phyloP scores from a whole-genome alignment of 306 rosid species.

The Vigna reflexopilosa region DNA sequence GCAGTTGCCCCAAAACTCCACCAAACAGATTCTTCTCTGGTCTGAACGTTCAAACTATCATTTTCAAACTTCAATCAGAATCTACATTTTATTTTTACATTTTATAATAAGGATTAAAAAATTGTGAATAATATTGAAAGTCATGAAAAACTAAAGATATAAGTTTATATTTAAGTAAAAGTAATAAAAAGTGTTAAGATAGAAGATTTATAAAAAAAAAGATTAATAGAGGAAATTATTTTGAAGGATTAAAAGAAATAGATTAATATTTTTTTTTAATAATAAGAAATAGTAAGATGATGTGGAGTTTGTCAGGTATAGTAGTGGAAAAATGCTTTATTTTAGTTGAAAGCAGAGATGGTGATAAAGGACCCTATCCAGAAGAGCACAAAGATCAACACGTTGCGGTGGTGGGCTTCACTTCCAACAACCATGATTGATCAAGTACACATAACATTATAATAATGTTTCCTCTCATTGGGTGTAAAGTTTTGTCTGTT shows the following conservation, averaged over 20 bases:
- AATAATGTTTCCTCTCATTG: slow-evolving; percentile 7
- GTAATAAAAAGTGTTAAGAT: too few relatives aligned
- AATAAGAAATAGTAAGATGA: too few relatives aligned
- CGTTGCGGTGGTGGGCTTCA: slow-evolving; percentile 41
- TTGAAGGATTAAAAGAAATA: too few relatives aligned
- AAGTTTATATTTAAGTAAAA: neutral
- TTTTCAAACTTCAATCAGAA: neutral
- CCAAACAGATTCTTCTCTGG: neutral
- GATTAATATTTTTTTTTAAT: too few relatives aligned
- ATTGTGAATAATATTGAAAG: neutral
- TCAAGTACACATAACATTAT: slow-evolving; percentile 33
- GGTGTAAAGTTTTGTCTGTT: slow-evolving; percentile 27
- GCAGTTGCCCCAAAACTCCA: neutral
- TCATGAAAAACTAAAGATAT: neutral
- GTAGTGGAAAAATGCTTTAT: slow-evolving; percentile 20
- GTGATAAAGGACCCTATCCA: slow-evolving; percentile 4
- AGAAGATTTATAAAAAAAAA: too few relatives aligned
- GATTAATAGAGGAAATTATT: too few relatives aligned
- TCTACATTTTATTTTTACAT: neutral
- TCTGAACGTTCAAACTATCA: neutral
- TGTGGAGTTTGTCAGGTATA: too few relatives aligned
- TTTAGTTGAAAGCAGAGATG: neutral
- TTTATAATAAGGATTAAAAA: neutral
- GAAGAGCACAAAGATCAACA: slow-evolving; percentile 35
- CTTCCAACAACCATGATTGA: slow-evolving; percentile 12